Conservation (phyloP, 2,329 filamentous ascomycete genomes). For the Rutstroemia sp. region DNA sequence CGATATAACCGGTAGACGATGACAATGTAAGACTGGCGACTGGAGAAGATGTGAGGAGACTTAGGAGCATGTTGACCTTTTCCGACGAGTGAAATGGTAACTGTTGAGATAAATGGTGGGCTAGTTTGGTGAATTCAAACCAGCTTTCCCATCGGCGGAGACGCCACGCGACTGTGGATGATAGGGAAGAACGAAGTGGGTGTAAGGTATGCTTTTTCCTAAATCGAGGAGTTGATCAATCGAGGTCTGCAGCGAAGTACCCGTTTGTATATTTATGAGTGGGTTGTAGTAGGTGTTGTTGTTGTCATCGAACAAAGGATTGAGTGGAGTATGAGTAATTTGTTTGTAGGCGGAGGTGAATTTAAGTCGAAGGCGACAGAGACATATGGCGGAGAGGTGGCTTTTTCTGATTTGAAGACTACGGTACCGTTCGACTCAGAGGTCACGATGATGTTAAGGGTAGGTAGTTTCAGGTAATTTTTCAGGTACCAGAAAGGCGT, state of each 20-base stretch:
- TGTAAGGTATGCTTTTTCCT: not conserved
- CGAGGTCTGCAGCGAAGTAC: not conserved
- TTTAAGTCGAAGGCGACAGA: constrained; percentile 10
- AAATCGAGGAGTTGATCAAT: not conserved
- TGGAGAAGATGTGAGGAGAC: constrained; percentile 43
- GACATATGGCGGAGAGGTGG: not conserved
- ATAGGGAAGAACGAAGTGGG: constrained; percentile 4
- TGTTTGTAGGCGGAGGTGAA: constrained; percentile 7
- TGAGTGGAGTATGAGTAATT: constrained; percentile 24
- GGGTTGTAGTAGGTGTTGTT: constrained; percentile 14
- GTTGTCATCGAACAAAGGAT: constrained; percentile 16
- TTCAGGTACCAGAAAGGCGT: not conserved
- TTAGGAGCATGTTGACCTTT: constrained; percentile 50
- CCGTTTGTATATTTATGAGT: not conserved
- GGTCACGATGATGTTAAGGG: not conserved
- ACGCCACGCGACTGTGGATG: constrained; percentile 6
- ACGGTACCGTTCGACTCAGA: not conserved
- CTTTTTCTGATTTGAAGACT: not conserved
- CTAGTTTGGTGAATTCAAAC: constrained; percentile 19
- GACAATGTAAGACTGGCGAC: constrained; percentile 54
- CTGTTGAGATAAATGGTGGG: constrained; percentile 26
- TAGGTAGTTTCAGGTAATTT: not conserved
- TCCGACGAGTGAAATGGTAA: constrained; percentile 28
- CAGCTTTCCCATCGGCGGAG: constrained; percentile 24
- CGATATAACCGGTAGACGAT: constrained; percentile 48